These are phyloP conservation scores for Suhomyces prunicola DNA, from an alignment of 805 yeast genomes.

Conservation along the genomic window DNA sequence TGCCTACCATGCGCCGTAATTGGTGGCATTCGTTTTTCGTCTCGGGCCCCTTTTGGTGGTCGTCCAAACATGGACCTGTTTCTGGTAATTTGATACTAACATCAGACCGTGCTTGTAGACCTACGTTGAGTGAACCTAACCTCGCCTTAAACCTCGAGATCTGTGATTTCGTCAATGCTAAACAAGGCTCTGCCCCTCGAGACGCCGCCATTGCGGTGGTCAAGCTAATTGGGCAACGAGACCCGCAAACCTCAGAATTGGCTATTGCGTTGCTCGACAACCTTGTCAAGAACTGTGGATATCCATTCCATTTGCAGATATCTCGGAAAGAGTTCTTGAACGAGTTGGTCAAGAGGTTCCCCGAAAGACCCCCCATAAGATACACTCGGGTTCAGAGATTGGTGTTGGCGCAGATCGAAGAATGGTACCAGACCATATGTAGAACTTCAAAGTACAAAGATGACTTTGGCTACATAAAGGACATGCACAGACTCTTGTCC, in stretches of 20 bases:
- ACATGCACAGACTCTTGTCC: conserved; percentile 87
- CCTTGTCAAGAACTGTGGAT: conserved; percentile 95
- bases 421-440: conserved; percentile 95
- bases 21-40: conserved; percentile 59
- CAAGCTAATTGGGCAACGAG: conserved; percentile 74
- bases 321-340: conserved; percentile 92
- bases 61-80: not conserved
- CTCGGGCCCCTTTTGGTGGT: not conserved
- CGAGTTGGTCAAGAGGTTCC: conserved; percentile 88
- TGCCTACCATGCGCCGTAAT: conserved; percentile 8
- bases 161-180: conserved; percentile 88
- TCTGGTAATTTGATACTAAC: not conserved
- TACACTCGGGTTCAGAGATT: conserved; percentile 81
- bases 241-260: conserved; percentile 77
- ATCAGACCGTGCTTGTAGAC: conserved; percentile 79
- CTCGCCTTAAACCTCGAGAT: conserved; percentile 85
- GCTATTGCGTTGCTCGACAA: conserved; percentile 85
- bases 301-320: conserved; percentile 92
- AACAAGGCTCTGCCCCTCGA: conserved; percentile 85
- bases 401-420: conserved; percentile 87
- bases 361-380: conserved; percentile 88
- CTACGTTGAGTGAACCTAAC: conserved; percentile 81
- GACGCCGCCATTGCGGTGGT: conserved; percentile 90
- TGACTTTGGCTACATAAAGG: conserved; percentile 87
- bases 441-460: conserved; percentile 85